These are phyloP conservation scores for Cercophora newfieldiana DNA, from an alignment of 495 filamentous ascomycete genomes.

Conservation along the genomic window DNA sequence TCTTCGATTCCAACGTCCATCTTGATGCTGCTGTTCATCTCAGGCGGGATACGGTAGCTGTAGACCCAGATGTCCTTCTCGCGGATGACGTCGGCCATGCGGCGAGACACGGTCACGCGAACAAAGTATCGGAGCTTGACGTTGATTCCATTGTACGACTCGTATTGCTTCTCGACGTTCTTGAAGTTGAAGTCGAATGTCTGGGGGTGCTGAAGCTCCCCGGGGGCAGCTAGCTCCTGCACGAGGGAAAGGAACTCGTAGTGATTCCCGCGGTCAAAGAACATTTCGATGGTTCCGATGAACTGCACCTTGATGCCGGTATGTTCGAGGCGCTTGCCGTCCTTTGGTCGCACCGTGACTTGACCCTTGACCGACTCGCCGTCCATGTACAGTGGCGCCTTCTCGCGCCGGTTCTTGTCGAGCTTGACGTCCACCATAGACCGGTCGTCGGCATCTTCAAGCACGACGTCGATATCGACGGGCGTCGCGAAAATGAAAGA, in stretches of 20 bases:
- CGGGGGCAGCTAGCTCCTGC: constrained; percentile 93
- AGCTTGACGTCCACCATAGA: constrained; percentile 96
- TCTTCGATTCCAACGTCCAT: constrained; percentile 99
- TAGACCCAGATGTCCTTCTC: constrained; percentile 99
- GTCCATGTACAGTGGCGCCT: constrained; percentile 95
- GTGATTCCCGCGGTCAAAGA: constrained; percentile 98
- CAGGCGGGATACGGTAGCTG: constrained; percentile 95
- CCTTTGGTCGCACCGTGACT: constrained; percentile 93
- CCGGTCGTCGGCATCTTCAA: constrained; percentile 91
- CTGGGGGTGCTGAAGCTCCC: constrained; percentile 97
- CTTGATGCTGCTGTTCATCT: constrained; percentile 98
- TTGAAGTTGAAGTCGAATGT: constrained; percentile 99
- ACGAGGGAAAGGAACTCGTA: constrained; percentile 97
- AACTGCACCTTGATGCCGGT: constrained; percentile 99
- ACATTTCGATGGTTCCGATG: constrained; percentile 99
- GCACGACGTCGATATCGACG: constrained; percentile 96
- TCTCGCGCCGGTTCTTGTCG: constrained; percentile 95
- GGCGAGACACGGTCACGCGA: constrained; percentile 89
- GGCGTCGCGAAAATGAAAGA: constrained; percentile 98
- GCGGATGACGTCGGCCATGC: constrained; percentile 96
- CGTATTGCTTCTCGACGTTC: constrained; percentile 99
- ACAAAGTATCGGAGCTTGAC: constrained; percentile 98
- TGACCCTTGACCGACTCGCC: constrained; percentile 96
- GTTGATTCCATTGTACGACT: constrained; percentile 99
- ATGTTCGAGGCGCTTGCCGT: constrained; percentile 96